Evolutionary conservation across 164 flowering plant genomes (phyloP).

Genomic region (Akebia trifoliata): DNA sequence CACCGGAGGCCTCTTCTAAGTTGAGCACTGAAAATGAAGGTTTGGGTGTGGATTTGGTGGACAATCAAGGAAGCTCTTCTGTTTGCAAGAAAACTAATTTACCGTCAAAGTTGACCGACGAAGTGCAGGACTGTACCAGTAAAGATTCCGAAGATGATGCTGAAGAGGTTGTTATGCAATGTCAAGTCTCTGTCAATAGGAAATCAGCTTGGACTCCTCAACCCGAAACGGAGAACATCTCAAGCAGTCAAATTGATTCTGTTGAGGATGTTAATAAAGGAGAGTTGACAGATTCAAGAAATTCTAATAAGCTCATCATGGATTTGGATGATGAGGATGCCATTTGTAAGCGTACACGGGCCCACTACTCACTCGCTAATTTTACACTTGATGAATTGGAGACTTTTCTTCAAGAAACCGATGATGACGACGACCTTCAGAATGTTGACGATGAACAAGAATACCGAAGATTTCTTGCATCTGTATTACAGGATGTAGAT

Average conservation of each 20-base stretch:
- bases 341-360: slow-evolving; percentile 86
- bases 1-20: slow-evolving; percentile 86
- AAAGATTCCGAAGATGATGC: slow-evolving; percentile 33
- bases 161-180: slow-evolving; percentile 27
- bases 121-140: slow-evolving; percentile 14
- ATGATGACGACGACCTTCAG: slow-evolving; percentile 84
- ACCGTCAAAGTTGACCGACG: slow-evolving; percentile 11
- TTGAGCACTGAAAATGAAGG: slow-evolving; percentile 80
- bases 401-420: slow-evolving; percentile 91
- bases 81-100: slow-evolving; percentile 8
- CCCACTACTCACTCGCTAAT: slow-evolving; percentile 87
- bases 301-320: slow-evolving; percentile 17
- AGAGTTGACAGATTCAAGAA: slow-evolving; percentile 17
- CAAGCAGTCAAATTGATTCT: slow-evolving; percentile 20
- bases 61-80: slow-evolving; percentile 20
- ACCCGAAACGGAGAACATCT: slow-evolving; percentile 24
- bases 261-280: slow-evolving; percentile 23
- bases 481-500: slow-evolving; percentile 66
- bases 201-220: slow-evolving; percentile 15
- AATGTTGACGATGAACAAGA: slow-evolving; percentile 92
- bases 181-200: slow-evolving; percentile 22
- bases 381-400: slow-evolving; percentile 93
- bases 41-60: slow-evolving; percentile 35
- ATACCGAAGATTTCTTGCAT: slow-evolving; percentile 85
- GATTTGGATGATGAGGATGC: slow-evolving; percentile 67